Evolutionary conservation across 1,284 basidiomycete genomes (phyloP).

Genomic region (Microbotryum lychnidis-dioicae): DNA sequence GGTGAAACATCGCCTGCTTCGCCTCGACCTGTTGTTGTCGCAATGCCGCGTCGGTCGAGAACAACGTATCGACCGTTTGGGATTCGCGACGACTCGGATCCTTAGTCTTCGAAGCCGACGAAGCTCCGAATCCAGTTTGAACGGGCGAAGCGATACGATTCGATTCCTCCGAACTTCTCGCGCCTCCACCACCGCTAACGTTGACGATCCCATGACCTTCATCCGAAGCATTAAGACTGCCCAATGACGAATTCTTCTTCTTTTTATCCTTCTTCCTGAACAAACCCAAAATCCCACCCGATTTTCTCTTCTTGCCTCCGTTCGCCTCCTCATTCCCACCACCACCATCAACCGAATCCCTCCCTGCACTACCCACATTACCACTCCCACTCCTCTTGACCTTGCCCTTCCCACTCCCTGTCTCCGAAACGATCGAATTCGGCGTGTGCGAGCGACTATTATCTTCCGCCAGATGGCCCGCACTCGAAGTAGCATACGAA

Average conservation of each 20-base stretch:
- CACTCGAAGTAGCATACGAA: constrained; percentile 1
- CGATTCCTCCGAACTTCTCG: constrained; percentile 21
- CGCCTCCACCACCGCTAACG: neutral
- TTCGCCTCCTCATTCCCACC: constrained; percentile 23
- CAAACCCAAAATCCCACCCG: constrained; percentile 58
- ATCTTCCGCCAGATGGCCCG: neutral
- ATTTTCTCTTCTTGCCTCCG: constrained; percentile 57
- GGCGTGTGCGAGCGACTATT: neutral
- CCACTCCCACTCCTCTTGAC: constrained; percentile 34
- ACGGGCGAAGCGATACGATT: constrained; percentile 6
- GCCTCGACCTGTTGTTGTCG: constrained; percentile 77
- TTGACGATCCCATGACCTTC: constrained; percentile 40
- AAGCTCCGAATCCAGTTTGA: constrained; percentile 34
- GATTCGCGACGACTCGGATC: constrained; percentile 11
- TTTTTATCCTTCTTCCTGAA: constrained; percentile 66
- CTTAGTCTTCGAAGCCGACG: neutral
- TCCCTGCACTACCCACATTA: constrained; percentile 45
- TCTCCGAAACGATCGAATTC: neutral
- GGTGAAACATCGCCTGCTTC: constrained; percentile 77
- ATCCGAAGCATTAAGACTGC: constrained; percentile 45
- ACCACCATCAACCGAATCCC: constrained; percentile 41
- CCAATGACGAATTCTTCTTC: constrained; percentile 48
- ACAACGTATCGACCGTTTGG: constrained; percentile 32
- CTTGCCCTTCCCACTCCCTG: constrained; percentile 5
- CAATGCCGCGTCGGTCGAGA: constrained; percentile 43